Base-by-base conservation (phyloP, 2,329 filamentous ascomycete species). In the Xylaria sp. region DNA sequence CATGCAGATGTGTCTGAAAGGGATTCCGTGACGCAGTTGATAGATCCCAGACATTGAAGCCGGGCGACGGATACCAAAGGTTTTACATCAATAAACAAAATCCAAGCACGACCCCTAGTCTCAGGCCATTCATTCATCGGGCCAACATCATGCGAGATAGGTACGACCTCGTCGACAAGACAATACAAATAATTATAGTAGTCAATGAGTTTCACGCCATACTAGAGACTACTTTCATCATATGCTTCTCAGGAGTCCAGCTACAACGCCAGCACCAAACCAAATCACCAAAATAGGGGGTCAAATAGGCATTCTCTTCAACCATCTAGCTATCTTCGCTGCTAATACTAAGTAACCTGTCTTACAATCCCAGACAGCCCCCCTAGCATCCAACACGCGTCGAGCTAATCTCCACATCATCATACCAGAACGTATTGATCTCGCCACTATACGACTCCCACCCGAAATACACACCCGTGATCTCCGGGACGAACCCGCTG, bases 371-470 rank as follows among this genome's bases (percentile, higher is more conserved):
- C 16, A 16, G 2, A 42, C 11, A 42, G 37, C n/a, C 13, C n/a
- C 4, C 23, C 62, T 64, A 62, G 64, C 82, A 84, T 39, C 82
- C 81, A 64, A 82, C 74, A 39, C 80, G 74, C 16, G 68, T 77
- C 48, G 76, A 75, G 65, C 73, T 73, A 52, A 86, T 70, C 5
- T 72, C 76, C 63, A 86, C 77, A 66, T 86, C 83, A 64, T 86
- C 83, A 63, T 84, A 86, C 82, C 82, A 85, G 65, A 86, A 80
- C 1, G 83, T 86, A 70, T 86, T 86, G 2, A 75, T 72, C 61
- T 83, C 82, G 0, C 82, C 82, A 8, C 82, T 81, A 64, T 86
- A 86, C 3, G 79, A 81, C 75, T 86, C 83, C 83, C 83, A 86
- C 0, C 83, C 83, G 63, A 86, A 86, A 72, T 86, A 83, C 34